A percentile compares a stretch with the other conserved stretches of the same genome.
phyloP scores from a whole-genome alignment of 2,329 filamentous ascomycete species.

The Penicillium griseofulvum region DNA sequence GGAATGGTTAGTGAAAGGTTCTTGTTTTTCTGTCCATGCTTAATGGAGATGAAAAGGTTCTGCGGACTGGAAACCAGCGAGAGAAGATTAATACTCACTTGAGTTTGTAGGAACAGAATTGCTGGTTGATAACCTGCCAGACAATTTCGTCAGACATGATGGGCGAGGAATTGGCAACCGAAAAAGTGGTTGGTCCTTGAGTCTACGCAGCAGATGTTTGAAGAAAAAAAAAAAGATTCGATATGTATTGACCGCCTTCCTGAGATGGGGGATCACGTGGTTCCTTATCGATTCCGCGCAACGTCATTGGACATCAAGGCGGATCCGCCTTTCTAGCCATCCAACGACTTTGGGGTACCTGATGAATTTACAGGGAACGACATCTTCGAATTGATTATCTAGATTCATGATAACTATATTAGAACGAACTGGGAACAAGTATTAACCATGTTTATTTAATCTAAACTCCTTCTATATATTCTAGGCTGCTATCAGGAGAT shows the following conservation, averaged over 20 bases:
- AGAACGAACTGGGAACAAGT: too few species aligned
- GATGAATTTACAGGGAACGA: too few species aligned
- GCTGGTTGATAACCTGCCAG: slow-evolving; percentile 94
- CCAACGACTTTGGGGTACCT: background rate
- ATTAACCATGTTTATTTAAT: too few species aligned
- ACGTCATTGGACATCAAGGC: background rate
- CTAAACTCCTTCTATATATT: too few species aligned
- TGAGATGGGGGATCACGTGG: slow-evolving; percentile 26
- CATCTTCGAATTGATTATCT: too few species aligned
- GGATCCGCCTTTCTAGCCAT: background rate
- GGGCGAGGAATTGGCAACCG: slow-evolving; percentile 15
- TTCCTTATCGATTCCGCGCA: slow-evolving; percentile 31
- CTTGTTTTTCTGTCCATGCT: slow-evolving; percentile 2
- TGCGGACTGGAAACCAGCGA: background rate
- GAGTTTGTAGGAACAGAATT: slow-evolving; percentile 92
- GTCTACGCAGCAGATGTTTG: slow-evolving; percentile 1
- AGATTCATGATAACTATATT: too few species aligned
- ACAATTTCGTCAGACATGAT: slow-evolving; percentile 85
- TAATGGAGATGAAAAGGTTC: slow-evolving; percentile 7
- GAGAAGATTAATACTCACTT: slow-evolving; percentile 57
- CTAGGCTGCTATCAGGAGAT: too few species aligned
- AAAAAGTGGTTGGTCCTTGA: background rate
- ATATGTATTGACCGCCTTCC: slow-evolving; percentile 4
- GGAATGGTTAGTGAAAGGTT: slow-evolving; percentile 6
- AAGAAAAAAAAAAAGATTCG: slow-evolving; percentile 9